Evolutionary conservation across 2,329 filamentous ascomycete genomes (phyloP), one percentile per base, ranked within the genome.

Genomic region (Colletotrichum phormii): DNA sequence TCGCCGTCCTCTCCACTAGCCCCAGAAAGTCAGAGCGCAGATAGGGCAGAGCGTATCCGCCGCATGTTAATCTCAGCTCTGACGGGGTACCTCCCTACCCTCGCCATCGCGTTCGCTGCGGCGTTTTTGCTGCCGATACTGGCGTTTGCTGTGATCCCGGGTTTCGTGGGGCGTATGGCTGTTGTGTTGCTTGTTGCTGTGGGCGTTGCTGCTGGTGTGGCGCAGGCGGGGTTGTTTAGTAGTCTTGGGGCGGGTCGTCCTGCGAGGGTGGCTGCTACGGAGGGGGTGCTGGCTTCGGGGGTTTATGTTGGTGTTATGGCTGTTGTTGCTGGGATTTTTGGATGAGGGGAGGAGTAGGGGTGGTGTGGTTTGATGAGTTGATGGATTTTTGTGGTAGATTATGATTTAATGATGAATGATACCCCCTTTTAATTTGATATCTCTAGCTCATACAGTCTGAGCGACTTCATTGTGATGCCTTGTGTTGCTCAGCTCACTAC

Each of bases 111-210:
- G 0, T 80, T 88, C 11, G 87, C 87, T 0, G 81, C 84, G 0
- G 86, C 87, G 0, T 82, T 92, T 2, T 80, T 92, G 6, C 80
- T 90, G 0, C 90, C 91, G 0, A 83, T 92, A 1, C 77, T 92
- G 9, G 86, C 88, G 0, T 93, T 92, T 77, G 80, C 85, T 5
- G 83, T 90, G 26, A 88, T 92, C 24, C 84, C 87, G 0, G 86
- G 87, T 6, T 90, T 91, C 72, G 78, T 87, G 0, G 89, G 87
- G 1, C 85, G 90, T n/a, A 84, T 92, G 75, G 86, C 86, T 0
- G 86, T 92, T 2, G 87, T 90, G 2, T 76, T 86, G 4, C 81
- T 92, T 0, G 86, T 90, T 0, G 87, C 85, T 0, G 80, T 85
- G 0, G 84, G 86, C 2, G 83, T 87, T 8, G 78, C 80, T 5